Percentiles rank a stretch among this genome's conserved stretches.
These are phyloP conservation scores for Yamadazyma laniorum DNA, from an alignment of 805 yeast species.

Conservation along the genomic window DNA sequence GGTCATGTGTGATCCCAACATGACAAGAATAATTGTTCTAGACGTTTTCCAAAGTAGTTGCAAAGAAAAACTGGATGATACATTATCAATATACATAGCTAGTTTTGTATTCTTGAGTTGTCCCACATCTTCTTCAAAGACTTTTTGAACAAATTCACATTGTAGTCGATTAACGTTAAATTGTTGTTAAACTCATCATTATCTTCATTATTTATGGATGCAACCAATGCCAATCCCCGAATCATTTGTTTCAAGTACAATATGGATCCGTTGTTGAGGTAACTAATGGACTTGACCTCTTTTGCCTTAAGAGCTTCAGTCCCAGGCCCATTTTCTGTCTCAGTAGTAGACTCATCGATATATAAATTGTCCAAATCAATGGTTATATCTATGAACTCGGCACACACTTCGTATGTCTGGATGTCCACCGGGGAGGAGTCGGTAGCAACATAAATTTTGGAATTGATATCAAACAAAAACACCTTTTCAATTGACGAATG, in stretches of 20 bases:
- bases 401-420: slow-evolving; percentile 93
- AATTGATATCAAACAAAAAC: slow-evolving; percentile 84
- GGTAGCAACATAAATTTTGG: slow-evolving; percentile 93
- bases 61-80: too few relatives aligned
- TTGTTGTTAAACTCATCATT: slow-evolving; percentile 41
- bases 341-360: slow-evolving; percentile 23
- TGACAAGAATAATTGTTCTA: too few relatives aligned
- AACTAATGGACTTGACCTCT: slow-evolving; percentile 66
- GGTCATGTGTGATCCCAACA: too few relatives aligned
- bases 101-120: slow-evolving; percentile 26
- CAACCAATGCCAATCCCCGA: slow-evolving; percentile 87
- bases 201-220: slow-evolving; percentile 50
- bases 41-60: too few relatives aligned
- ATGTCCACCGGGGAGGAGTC: slow-evolving; percentile 95
- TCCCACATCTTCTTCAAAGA: slow-evolving; percentile 75
- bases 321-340: slow-evolving; percentile 6
- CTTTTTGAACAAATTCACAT: slow-evolving; percentile 75
- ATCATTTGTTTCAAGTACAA: slow-evolving; percentile 88
- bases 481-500: slow-evolving; percentile 92
- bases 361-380: slow-evolving; percentile 81
- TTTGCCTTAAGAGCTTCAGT: slow-evolving; percentile 12
- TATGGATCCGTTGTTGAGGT: slow-evolving; percentile 78
- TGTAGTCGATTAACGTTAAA: slow-evolving; percentile 78
- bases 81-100: not conserved
- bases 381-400: slow-evolving; percentile 93